Evolutionary conservation across 805 yeast species (phyloP), one percentile per base, ranked within the genome.

Genomic region (Metschnikowia sp.): DNA sequence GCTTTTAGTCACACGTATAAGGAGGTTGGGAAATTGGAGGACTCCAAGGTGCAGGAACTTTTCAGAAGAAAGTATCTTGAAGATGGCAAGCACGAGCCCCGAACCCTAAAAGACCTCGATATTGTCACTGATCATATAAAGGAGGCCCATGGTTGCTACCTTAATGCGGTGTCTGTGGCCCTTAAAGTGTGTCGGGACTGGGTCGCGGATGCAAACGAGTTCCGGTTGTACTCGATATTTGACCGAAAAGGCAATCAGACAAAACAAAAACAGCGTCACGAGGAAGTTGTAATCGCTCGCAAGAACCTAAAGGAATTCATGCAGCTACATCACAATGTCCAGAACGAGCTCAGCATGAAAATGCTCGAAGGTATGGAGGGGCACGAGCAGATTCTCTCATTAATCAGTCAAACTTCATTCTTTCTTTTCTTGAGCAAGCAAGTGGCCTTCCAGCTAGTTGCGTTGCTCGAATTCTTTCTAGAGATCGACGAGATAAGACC

Each of bases 171-270:
- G 4, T 50, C 58, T 22, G 43, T 26, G 0, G 65, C 57, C 2
- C 35, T 67, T 7, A 54, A 36, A 8, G 52, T 51, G 1, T 42
- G 60, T 2, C 40, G 49, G 8, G 50, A 49, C 9, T 68, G 73
- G 73, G 39, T 68, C 4, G 40, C 40, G 7, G 59, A 58, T 35
- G 67, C 72, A 2, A 67, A 68, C 48, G 53, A 56, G 2, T 68
- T 57, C 50, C 52, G 72, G 32, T 32, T 48, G 10, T 62, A 59
- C 45, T 15, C 59, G 5, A 22, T 42, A 9, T 32, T 61, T 7
- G 26, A 42, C n/a, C 36, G 42, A 15, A 38, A 44, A 3, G 42
- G 34, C 8, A 59, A 57, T 10, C 42, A 43, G 13, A 22, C 4
- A 22, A 42, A 46, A 12, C 68, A 60, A 36, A 29, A 51, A 36